Conservation (phyloP, 495 filamentous ascomycete genomes). For the Lepidopterella palustris region DNA sequence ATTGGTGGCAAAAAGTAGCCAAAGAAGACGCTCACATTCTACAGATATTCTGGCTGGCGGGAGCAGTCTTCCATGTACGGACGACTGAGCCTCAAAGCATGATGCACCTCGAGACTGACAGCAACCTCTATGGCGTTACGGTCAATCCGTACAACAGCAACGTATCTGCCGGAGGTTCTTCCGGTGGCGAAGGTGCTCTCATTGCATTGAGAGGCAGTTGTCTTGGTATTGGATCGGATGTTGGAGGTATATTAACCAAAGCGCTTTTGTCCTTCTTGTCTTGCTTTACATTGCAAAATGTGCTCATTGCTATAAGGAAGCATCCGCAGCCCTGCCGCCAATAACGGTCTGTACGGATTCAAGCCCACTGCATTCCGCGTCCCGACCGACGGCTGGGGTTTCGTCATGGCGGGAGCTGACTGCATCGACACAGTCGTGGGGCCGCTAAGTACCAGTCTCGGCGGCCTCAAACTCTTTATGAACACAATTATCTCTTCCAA, state of each 20-base stretch:
- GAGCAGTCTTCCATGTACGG: slow-evolving; percentile 46
- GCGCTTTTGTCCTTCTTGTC: neutral
- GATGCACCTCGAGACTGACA: slow-evolving; percentile 58
- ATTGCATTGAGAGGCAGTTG: slow-evolving; percentile 24
- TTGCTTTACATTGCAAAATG: too few relatives aligned
- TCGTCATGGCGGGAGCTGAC: slow-evolving; percentile 51
- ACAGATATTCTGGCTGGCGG: slow-evolving; percentile 43
- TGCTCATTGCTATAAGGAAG: neutral
- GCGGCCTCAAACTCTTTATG: slow-evolving; percentile 60
- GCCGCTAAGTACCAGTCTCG: slow-evolving; percentile 55
- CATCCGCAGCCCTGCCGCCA: slow-evolving; percentile 50
- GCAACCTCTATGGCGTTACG: slow-evolving; percentile 51
- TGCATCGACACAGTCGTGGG: slow-evolving; percentile 55
- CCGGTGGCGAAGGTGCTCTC: slow-evolving; percentile 33
- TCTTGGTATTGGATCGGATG: slow-evolving; percentile 33
- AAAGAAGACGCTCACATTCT: slow-evolving; percentile 46
- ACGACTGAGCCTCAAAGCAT: slow-evolving; percentile 52
- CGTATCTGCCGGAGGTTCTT: slow-evolving; percentile 29
- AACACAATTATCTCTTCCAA: slow-evolving; percentile 49
- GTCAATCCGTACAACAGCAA: slow-evolving; percentile 25
- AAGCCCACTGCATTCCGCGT: slow-evolving; percentile 56
- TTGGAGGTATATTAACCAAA: slow-evolving; percentile 21
- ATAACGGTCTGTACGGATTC: slow-evolving; percentile 59
- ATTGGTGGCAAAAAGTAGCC: slow-evolving; percentile 40
- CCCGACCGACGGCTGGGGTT: slow-evolving; percentile 46